phyloP scores from a whole-genome alignment of 2,329 filamentous ascomycete species.

The Botrytis byssoidea region DNA sequence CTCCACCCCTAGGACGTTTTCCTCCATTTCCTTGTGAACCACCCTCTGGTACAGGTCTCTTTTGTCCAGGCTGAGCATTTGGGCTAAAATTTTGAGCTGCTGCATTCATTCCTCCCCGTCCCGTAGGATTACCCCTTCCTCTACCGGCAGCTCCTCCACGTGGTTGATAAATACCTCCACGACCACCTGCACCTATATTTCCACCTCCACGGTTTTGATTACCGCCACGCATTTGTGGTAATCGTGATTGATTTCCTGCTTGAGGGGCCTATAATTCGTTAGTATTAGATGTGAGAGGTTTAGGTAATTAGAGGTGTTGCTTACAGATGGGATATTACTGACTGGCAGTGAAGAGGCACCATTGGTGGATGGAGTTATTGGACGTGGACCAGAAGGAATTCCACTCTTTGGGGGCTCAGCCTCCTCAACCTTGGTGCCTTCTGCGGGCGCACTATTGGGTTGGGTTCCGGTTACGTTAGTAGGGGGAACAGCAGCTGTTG shows the following conservation, averaged over 20 bases:
- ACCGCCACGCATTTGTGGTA: constrained; percentile 37
- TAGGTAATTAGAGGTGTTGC: constrained; percentile 16
- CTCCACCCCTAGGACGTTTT: constrained; percentile 48
- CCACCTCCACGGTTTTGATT: constrained; percentile 28
- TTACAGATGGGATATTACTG: constrained; percentile 36
- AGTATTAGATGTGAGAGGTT: constrained; percentile 3
- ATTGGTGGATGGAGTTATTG: constrained; percentile 26
- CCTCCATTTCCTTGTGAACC: constrained; percentile 41
- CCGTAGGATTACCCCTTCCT: constrained; percentile 32
- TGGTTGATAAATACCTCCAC: constrained; percentile 25
- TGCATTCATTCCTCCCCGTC: constrained; percentile 39
- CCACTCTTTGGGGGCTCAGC: constrained; percentile 24
- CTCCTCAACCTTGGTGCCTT: constrained; percentile 26
- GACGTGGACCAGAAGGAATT: constrained; percentile 20
- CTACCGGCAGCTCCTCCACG: constrained; percentile 30
- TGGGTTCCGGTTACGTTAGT: constrained; percentile 18
- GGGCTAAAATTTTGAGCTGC: constrained; percentile 36
- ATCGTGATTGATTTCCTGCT: constrained; percentile 27
- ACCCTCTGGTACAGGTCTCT: constrained; percentile 37
- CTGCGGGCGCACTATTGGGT: constrained; percentile 27
- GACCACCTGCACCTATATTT: constrained; percentile 18
- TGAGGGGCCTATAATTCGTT: constrained; percentile 29
- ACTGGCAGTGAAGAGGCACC: constrained; percentile 27
- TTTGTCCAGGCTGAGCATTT: constrained; percentile 32
- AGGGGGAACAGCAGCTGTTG: neutral